These are phyloP conservation scores for Cystobasidium onofrii DNA, from an alignment of 768 basidiomycete species.

Conservation along the genomic window DNA sequence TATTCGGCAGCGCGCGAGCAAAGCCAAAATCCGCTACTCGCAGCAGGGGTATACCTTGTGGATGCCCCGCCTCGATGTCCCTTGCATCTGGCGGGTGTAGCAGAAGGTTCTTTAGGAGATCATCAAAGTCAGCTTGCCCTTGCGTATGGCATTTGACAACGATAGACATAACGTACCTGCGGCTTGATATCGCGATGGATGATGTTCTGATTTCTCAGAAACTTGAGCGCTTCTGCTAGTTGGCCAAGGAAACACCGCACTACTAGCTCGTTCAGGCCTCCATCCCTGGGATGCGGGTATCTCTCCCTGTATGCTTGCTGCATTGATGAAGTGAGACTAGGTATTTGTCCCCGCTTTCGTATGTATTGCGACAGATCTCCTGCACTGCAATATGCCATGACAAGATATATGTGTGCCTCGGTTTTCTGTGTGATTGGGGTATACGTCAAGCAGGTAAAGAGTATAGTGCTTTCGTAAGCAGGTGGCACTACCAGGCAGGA, in stretches of 20 bases:
- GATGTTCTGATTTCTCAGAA: constrained; percentile 74
- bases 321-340: constrained; percentile 74
- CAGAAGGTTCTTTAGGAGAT: constrained; percentile 63
- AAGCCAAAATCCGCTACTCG: constrained; percentile 99
- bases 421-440: constrained; percentile 48
- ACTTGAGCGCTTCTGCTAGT: constrained; percentile 90
- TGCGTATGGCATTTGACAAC: too few relatives aligned
- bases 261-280: constrained; percentile 81
- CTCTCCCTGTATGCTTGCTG: constrained; percentile 56
- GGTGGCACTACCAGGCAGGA: too few relatives aligned
- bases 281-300: constrained; percentile 82
- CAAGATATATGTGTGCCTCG: constrained; percentile 61
- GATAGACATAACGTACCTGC: constrained; percentile 19
- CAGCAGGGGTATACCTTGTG: constrained; percentile 81
- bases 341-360: constrained; percentile 90
- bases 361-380: constrained; percentile 95
- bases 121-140: not conserved
- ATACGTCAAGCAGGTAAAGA: not conserved
- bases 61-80: constrained; percentile 78
- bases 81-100: constrained; percentile 70
- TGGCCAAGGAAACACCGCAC: constrained; percentile 88
- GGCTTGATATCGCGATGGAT: constrained; percentile 98
- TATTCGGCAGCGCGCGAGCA: constrained; percentile 78
- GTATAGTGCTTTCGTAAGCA: not conserved
- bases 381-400: constrained; percentile 95